phyloP scores from a whole-genome alignment of 208 protist genomes.

The Tetramitus jugosus region DNA sequence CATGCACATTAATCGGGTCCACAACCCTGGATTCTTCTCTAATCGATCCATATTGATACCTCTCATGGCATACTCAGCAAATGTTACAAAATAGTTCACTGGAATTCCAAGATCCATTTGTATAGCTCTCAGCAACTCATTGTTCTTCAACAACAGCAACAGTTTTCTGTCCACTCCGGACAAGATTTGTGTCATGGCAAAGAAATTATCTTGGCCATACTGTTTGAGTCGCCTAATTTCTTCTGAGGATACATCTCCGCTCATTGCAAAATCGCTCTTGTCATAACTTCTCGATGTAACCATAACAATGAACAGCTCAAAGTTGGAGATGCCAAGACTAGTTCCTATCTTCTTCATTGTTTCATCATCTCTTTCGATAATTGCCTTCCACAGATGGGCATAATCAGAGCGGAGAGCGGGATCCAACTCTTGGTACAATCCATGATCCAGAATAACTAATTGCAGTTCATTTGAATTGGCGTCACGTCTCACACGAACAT shows the following conservation, averaged over 20 bases:
- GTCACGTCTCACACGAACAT: conserved; percentile 63
- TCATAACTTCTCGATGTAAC: not conserved
- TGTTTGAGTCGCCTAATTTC: not conserved
- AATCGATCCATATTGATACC: not conserved
- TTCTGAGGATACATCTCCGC: not conserved
- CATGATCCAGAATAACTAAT: conserved; percentile 56
- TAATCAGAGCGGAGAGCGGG: conserved; percentile 20
- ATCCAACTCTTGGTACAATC: conserved; percentile 48
- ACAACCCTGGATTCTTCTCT: not conserved
- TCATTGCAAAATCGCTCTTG: not conserved
- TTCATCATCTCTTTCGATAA: not conserved
- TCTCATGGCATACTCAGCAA: conserved; percentile 13
- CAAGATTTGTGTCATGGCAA: not conserved
- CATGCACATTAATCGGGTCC: not conserved
- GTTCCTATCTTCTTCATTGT: not conserved
- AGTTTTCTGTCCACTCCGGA: not conserved
- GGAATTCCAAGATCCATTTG: conserved; percentile 22
- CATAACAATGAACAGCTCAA: not conserved
- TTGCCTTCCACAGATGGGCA: not conserved
- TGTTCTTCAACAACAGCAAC: conserved; percentile 14
- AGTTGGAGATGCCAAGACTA: not conserved
- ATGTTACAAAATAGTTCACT: conserved; percentile 19
- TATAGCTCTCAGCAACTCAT: conserved; percentile 19
- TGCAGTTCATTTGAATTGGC: not conserved
- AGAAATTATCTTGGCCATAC: not conserved